phyloP scores from a whole-genome alignment of 208 protist genomes.

The Crithidia fasciculata region DNA sequence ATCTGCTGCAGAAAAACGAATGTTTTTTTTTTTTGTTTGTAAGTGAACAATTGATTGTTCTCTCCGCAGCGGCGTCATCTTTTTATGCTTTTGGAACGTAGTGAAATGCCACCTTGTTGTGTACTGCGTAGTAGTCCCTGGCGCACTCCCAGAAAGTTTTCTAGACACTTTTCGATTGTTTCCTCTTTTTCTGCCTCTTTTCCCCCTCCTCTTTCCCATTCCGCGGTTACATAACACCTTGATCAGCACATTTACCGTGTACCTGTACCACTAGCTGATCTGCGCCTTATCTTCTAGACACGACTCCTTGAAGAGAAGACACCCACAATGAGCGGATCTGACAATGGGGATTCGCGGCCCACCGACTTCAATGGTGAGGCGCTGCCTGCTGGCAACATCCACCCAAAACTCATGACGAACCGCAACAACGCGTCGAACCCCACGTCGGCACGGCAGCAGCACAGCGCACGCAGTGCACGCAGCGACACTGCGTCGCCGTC shows the following conservation, averaged over 20 bases:
- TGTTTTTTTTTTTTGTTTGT: too few relatives aligned
- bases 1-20: too few relatives aligned
- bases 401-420: conserved; percentile 67
- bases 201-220: neutral
- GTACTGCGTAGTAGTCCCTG: too few relatives aligned
- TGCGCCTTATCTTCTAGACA: too few relatives aligned
- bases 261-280: neutral
- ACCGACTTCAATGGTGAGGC: conserved; percentile 3
- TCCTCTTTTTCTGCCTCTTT: conserved; percentile 7
- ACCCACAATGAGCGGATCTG: conserved; percentile 17
- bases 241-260: neutral
- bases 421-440: conserved; percentile 20
- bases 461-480: conserved; percentile 6
- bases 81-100: too few relatives aligned
- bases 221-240: neutral
- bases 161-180: too few relatives aligned
- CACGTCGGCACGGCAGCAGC: conserved; percentile 20
- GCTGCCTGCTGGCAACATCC: conserved; percentile 18
- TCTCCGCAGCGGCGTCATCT: too few relatives aligned
- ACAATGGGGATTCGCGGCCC: neutral
- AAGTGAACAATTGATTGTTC: too few relatives aligned
- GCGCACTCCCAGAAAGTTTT: too few relatives aligned
- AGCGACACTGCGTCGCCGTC: conserved; percentile 6
- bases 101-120: too few relatives aligned
- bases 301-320: too few relatives aligned